A percentile compares a stretch with the other conserved stretches of the same genome.
These are phyloP conservation scores for Leccinum rimulosum DNA, from an alignment of 768 basidiomycete genomes.

Conservation along the genomic window DNA sequence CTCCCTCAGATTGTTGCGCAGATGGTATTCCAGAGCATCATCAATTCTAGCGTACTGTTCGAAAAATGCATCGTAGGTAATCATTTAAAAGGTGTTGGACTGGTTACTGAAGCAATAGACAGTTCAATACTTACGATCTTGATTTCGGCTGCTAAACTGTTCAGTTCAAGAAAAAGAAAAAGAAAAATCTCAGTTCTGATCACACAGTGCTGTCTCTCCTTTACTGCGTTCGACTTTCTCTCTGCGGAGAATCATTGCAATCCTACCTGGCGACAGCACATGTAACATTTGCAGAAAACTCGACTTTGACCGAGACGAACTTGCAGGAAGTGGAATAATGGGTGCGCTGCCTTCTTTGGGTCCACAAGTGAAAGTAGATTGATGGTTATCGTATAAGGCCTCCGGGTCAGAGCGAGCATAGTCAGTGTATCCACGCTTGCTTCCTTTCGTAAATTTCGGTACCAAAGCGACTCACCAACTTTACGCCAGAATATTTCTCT, in stretches of 20 bases:
- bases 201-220: not conserved
- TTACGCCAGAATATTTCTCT: too few relatives aligned
- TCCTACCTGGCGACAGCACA: too few relatives aligned
- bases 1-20: slow-evolving; percentile 25
- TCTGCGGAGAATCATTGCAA: not conserved
- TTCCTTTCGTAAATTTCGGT: too few relatives aligned
- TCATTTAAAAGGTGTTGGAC: not conserved
- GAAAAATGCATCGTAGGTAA: slow-evolving; percentile 24
- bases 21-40: slow-evolving; percentile 16
- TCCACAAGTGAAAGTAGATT: too few relatives aligned
- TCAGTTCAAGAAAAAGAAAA: not conserved
- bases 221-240: not conserved
- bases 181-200: not conserved
- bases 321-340: not conserved
- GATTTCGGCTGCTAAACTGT: not conserved
- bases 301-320: too few relatives aligned
- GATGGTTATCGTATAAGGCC: too few relatives aligned
- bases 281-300: too few relatives aligned
- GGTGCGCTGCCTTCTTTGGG: too few relatives aligned
- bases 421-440: too few relatives aligned
- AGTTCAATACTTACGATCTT: slow-evolving; percentile 13
- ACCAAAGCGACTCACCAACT: too few relatives aligned
- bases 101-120: not conserved
- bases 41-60: slow-evolving; percentile 24
- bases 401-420: too few relatives aligned